phyloP scores from a whole-genome alignment of 768 basidiomycete species.

The Lentinula detonsa region DNA sequence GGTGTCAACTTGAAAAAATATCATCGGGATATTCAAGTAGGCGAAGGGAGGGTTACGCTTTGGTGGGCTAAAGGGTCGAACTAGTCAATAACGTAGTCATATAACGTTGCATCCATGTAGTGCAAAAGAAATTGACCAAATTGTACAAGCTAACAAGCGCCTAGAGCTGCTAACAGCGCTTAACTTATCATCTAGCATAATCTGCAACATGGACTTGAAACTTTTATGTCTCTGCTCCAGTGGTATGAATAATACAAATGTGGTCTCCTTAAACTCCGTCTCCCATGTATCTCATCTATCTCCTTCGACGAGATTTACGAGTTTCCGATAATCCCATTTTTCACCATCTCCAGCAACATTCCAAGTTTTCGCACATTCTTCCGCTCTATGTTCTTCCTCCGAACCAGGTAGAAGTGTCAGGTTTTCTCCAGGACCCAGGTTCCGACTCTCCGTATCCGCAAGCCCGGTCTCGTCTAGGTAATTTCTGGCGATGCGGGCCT shows the following conservation, averaged over 20 bases:
- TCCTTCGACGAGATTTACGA: conserved; percentile 16
- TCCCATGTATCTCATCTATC: conserved; percentile 11
- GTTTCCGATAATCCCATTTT: conserved; percentile 10
- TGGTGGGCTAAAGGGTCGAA: not conserved
- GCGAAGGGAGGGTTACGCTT: not conserved
- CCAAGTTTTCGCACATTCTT: conserved; percentile 18
- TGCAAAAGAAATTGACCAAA: too few species aligned
- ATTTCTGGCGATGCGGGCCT: conserved; percentile 12
- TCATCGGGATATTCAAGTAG: too few species aligned
- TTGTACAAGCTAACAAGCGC: too few species aligned
- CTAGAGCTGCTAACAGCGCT: too few species aligned
- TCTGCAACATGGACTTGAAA: too few species aligned
- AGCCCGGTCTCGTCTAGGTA: conserved; percentile 15
- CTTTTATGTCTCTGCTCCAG: too few species aligned
- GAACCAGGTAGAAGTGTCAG: conserved; percentile 26
- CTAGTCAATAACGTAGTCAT: too few species aligned
- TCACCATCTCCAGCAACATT: not conserved
- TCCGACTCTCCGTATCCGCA: conserved; percentile 15
- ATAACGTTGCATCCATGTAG: too few species aligned
- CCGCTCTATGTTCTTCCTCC: conserved; percentile 35
- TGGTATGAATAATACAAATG: too few species aligned
- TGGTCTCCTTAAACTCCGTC: not conserved
- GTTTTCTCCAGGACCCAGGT: conserved; percentile 15
- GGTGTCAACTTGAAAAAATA: not conserved
- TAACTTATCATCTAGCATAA: too few species aligned